Evolutionary conservation across 495 filamentous ascomycete species (phyloP).

Genomic region (Astrocystis sublimbata): DNA sequence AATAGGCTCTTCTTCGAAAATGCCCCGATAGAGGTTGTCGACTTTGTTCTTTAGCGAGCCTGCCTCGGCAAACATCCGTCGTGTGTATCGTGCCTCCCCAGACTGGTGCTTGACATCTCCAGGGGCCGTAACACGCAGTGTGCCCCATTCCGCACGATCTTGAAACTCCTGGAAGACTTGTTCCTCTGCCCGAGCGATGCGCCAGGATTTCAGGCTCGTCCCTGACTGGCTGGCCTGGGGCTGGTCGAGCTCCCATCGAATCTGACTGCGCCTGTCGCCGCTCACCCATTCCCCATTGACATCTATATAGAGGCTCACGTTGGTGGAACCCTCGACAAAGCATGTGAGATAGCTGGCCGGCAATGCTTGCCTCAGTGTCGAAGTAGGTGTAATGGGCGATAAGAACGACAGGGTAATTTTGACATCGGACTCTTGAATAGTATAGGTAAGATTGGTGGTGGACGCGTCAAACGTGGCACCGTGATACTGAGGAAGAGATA

Average conservation of each 20-base stretch:
- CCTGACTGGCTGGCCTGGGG: conserved; percentile 27
- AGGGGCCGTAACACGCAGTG: conserved; percentile 73
- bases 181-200: conserved; percentile 63
- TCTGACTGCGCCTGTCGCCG: conserved; percentile 65
- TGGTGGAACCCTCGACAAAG: conserved; percentile 66
- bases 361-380: conserved; percentile 85
- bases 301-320: conserved; percentile 82
- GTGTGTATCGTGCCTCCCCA: conserved; percentile 67
- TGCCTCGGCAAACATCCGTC: conserved; percentile 71
- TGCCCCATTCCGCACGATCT: conserved; percentile 89
- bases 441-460: conserved; percentile 88
- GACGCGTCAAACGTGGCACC: conserved; percentile 88
- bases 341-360: conserved; percentile 85
- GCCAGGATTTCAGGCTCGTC: conserved; percentile 54
- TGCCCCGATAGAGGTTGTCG: conserved; percentile 64
- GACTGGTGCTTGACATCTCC: conserved; percentile 63
- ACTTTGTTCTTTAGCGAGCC: conserved; percentile 60
- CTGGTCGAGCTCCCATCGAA: conserved; percentile 66
- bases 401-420: conserved; percentile 81
- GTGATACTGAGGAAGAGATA: conserved; percentile 70
- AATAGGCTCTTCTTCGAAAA: conserved; percentile 84
- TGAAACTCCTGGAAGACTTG: conserved; percentile 69
- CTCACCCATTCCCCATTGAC: conserved; percentile 89
- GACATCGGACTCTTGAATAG: conserved; percentile 56
- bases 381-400: conserved; percentile 90